Evolutionary conservation across 2,329 filamentous ascomycete genomes (phyloP).

Genomic region (Tolypocladium amazonense): DNA sequence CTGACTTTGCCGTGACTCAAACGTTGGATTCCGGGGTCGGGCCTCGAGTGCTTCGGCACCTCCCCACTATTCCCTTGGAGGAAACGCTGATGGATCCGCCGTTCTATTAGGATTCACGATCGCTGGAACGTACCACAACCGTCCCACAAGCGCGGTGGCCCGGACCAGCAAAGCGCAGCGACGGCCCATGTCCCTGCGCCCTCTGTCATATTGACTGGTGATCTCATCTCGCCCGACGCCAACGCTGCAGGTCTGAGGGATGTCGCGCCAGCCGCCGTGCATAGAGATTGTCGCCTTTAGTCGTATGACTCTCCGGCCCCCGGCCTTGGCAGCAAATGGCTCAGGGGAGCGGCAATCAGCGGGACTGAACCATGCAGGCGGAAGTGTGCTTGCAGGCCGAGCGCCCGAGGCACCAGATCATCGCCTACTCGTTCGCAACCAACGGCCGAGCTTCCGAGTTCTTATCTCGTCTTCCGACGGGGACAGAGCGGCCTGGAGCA

Average conservation of each 20-base stretch:
- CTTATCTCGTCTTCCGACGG: not conserved
- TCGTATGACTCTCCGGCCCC: not conserved
- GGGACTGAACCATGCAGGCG: not conserved
- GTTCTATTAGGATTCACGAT: not conserved
- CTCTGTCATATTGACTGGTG: not conserved
- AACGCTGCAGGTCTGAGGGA: not conserved
- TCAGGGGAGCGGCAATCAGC: not conserved
- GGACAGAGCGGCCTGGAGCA: not conserved
- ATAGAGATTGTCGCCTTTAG: not conserved
- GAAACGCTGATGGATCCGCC: not conserved
- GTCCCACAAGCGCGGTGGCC: not conserved
- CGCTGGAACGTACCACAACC: not conserved
- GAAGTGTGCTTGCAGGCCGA: not conserved
- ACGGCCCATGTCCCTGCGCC: not conserved
- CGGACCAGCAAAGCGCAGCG: not conserved
- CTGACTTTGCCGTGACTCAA: not conserved
- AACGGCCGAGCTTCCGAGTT: not conserved
- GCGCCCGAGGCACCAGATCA: not conserved
- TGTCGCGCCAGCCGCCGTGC: not conserved
- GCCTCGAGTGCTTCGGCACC: not conserved
- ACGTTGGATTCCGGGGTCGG: not conserved
- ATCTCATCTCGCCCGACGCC: not conserved
- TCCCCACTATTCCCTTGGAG: not conserved
- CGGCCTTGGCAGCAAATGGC: not conserved
- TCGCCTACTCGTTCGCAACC: too few species aligned